These are phyloP conservation scores for Scutellaria galericulata DNA, from an alignment of 257 asterid species.

Conservation along the genomic window DNA sequence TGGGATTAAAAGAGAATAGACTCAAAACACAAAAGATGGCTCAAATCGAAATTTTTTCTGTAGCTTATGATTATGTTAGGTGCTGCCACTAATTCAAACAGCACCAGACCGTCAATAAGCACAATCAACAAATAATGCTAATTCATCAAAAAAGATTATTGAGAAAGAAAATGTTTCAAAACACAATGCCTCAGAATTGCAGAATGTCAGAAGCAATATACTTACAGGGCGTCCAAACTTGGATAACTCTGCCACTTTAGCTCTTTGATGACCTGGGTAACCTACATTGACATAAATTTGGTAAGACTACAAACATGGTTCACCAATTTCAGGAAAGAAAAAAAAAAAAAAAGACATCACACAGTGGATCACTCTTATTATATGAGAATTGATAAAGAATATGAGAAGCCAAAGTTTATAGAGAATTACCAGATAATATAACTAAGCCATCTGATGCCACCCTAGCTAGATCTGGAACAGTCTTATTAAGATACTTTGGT, in stretches of 20 bases:
- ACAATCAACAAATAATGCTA: neutral
- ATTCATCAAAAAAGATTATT: neutral
- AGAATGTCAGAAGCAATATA: neutral
- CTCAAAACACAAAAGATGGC: neutral
- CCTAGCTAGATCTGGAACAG: conserved; percentile 76
- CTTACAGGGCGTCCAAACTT: conserved; percentile 94
- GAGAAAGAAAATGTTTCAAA: neutral
- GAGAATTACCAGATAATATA: conserved; percentile 71
- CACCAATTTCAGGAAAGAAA: conserved; percentile 16
- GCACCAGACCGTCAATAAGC: conserved; percentile 24
- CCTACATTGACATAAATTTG: conserved; percentile 49
- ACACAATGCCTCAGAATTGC: too few species aligned
- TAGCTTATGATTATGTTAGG: conserved; percentile 22
- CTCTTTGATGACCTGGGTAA: conserved; percentile 81
- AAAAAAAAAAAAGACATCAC: neutral
- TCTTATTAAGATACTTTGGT: conserved; percentile 77
- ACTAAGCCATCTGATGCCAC: conserved; percentile 79
- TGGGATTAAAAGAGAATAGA: neutral
- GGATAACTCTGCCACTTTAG: conserved; percentile 79
- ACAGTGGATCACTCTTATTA: neutral
- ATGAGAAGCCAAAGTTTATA: conserved; percentile 3
- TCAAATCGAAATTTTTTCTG: neutral
- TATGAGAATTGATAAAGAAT: neutral
- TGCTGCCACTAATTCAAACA: conserved; percentile 13
- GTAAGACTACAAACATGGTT: conserved; percentile 15